Base-by-base conservation (phyloP, 768 basidiomycete genomes). In the Hydnum rufescens region DNA sequence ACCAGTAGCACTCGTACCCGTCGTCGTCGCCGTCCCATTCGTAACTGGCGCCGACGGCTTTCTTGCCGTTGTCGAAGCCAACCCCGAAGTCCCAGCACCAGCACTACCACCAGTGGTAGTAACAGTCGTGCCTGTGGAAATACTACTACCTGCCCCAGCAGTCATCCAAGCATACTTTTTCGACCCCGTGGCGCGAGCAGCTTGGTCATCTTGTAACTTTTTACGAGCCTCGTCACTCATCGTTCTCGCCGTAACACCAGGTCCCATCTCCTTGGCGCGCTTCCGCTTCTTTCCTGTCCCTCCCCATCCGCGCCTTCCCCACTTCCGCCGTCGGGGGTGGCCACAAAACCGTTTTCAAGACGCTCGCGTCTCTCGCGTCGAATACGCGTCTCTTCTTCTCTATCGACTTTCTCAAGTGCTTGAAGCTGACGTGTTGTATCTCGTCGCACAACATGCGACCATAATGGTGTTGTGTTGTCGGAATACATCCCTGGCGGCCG, bases 221-320 rank as follows among this genome's bases (percentile, higher is more conserved):
- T 92, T 92, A 58, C 80, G 70, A 59, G 87, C 82, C 59, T 90
- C 88, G 64, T 89, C 88, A 3, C 79, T 81, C 83, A 92, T 86
- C 61, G 88, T 89, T 53, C 82, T 70, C 52, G 86, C 84, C 0
- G 82, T 83, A 6, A 86, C 81, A 6, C 84, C 82, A 0, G 85
- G 83, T 0, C 82, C 82, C 30, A 86, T 84, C 62, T 81, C 79
- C 63, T 85, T 86, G 64, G 81, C 75, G 66, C 73, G 73, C 64
- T 84, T 85, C 68, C 82, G 85, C 66, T 80, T 78, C 49, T 72
- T 74, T 32, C 51, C 55, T 8, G 54, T 57, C 32, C 57, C 58
- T 1, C 51, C 1, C 60, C 75, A 32, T 68, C 68, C 51, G 51
- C 18, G 31, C 30, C 6, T 43, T 52, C 65, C 13, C 74, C 75